Evolutionary conservation across 2,329 filamentous ascomycete genomes (phyloP).

Genomic region (Colletotrichum higginsianum): DNA sequence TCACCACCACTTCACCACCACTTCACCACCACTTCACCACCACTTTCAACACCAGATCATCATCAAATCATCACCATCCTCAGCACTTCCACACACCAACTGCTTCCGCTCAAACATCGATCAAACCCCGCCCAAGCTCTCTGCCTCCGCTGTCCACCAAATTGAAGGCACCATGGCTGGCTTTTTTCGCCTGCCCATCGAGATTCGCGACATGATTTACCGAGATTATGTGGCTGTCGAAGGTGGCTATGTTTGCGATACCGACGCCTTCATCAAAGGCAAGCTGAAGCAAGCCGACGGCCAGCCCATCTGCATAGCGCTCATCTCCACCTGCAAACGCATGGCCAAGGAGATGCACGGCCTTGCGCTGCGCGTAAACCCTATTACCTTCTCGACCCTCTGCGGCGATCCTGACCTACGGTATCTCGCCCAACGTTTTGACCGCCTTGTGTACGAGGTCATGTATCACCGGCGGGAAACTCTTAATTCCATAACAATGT

Average conservation of each 20-base stretch:
- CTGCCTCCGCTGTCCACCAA: too few species aligned
- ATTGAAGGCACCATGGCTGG: neutral
- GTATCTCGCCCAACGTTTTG: too few species aligned
- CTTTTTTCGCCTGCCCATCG: neutral
- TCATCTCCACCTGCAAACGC: slow-evolving; percentile 13
- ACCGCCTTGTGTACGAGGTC: neutral
- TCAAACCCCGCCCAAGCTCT: too few species aligned
- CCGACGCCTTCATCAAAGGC: neutral
- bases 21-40: too few species aligned
- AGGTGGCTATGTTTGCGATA: neutral
- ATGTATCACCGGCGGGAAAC: neutral
- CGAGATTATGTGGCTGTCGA: neutral
- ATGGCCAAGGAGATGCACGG: slow-evolving; percentile 11
- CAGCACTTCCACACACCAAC: too few species aligned
- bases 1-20: too few species aligned
- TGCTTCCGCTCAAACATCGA: too few species aligned
- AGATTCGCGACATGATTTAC: slow-evolving; percentile 2
- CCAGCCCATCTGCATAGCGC: slow-evolving; percentile 12
- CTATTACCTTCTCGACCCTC: slow-evolving; percentile 21
- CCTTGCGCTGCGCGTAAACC: slow-evolving; percentile 12
- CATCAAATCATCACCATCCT: too few species aligned
- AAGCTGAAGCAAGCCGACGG: neutral
- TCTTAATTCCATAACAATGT: too few species aligned
- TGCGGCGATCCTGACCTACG: neutral
- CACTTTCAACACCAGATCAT: too few species aligned